A percentile compares a stretch with the other conserved stretches of the same genome.
phyloP scores from a whole-genome alignment of 1,284 basidiomycete genomes.

The Leccinum griseonigrum region DNA sequence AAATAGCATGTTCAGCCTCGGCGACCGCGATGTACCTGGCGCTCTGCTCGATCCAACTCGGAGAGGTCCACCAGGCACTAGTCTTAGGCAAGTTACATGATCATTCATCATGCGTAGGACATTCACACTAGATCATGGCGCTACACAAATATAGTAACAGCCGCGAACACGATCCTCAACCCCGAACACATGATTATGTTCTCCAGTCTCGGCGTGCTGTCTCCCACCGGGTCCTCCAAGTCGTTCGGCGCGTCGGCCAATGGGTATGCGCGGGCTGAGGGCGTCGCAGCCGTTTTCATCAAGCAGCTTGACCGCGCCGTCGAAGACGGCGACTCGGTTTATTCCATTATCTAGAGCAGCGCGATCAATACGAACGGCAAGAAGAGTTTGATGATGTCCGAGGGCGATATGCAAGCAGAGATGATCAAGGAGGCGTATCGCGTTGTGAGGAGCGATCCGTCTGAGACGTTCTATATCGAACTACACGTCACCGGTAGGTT shows the following conservation, averaged over 20 bases:
- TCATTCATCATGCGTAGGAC: background rate
- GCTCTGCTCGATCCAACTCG: constrained; percentile 37
- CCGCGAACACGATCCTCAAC: background rate
- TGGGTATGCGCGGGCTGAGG: constrained; percentile 38
- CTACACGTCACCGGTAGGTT: constrained; percentile 43
- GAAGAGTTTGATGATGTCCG: constrained; percentile 30
- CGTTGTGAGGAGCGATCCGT: constrained; percentile 26
- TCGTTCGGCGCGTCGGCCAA: constrained; percentile 48
- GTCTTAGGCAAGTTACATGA: constrained; percentile 30
- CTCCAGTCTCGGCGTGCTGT: constrained; percentile 37
- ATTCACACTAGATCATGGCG: background rate
- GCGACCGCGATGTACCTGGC: constrained; percentile 47
- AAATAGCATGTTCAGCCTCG: constrained; percentile 29
- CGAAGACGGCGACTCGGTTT: constrained; percentile 25
- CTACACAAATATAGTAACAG: constrained; percentile 6
- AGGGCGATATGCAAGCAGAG: constrained; percentile 31
- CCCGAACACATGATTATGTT: constrained; percentile 27
- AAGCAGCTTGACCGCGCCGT: constrained; percentile 29
- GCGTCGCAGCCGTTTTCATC: constrained; percentile 28
- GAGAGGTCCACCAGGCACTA: constrained; percentile 31
- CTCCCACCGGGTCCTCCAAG: constrained; percentile 46
- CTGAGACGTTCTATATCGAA: constrained; percentile 48
- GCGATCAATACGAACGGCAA: constrained; percentile 30
- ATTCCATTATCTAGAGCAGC: constrained; percentile 30
- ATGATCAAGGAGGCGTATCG: constrained; percentile 30